Evolutionary conservation across 805 yeast genomes (phyloP), one percentile per base, ranked within the genome.

Genomic region (Myxozyma vanderwaltii): DNA sequence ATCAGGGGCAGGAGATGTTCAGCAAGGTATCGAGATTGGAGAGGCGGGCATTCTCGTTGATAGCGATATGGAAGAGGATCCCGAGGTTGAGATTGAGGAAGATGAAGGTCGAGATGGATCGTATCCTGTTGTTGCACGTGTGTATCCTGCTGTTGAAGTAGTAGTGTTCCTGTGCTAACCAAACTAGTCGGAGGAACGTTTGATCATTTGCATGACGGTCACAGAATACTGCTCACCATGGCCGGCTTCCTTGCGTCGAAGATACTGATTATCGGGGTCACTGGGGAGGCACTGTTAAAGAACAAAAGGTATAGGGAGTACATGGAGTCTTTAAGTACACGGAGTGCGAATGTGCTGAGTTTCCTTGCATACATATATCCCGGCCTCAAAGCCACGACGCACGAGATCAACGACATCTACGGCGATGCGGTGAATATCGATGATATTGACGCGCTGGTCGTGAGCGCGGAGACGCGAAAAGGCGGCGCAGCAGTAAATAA

Each of bases 201-300:
- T 75, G 99, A 94, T 70, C 98, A 94, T 74, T 70, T 94, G 38
- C 99, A 94, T 68, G 96, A 88, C 69, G 99, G 98, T 0, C 99
- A 94, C 74, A 89, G 88, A 71, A 86, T 94, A 29, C 76, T 94
- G 27, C 77, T 94, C 8, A 85, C 94, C 0, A 77, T 88, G 59
- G 79, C 96, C 0, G 82, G 84, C 0, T 90, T 84, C 68, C 64
- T 89, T 6, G 78, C 95, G 0, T 67, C 73, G 1, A 66, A 71
- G 1, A 74, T 72, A 23, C 75, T 94, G 13, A 86, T 92, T 50
- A 78, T 94, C 5, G 99, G 99, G 0, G 77, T 94, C 2, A 90
- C 98, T 0, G 96, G 91, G 10, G 81, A 83, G 10, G 82, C 82
- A 53, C 74, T 94, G 40, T 77, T 94, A 48, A 78, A 75, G 50